Conservation (phyloP, 2,329 filamentous ascomycete genomes). For the Monosporascus cannonballus region DNA sequence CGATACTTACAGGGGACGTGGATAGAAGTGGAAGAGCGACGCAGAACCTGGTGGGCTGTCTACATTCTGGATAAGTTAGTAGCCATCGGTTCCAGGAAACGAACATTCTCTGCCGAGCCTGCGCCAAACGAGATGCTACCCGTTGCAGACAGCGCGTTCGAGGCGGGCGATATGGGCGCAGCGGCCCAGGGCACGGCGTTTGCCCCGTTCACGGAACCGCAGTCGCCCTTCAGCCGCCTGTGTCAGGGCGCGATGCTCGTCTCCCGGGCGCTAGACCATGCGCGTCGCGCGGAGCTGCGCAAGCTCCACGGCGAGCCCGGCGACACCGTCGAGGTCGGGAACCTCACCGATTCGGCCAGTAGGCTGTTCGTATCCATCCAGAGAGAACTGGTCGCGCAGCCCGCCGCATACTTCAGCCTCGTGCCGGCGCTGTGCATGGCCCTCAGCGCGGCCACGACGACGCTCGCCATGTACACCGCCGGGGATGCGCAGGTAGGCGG, state of each 20-base stretch:
- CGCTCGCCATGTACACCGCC: constrained; percentile 2
- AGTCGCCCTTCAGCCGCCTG: constrained; percentile 46
- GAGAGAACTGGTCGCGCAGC: constrained; percentile 4
- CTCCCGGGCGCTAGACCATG: constrained; percentile 23
- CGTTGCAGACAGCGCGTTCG: constrained; percentile 35
- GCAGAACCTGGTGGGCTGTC: constrained; percentile 42
- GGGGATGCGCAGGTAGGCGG: neutral
- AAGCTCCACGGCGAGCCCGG: constrained; percentile 7
- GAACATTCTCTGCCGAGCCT: constrained; percentile 31
- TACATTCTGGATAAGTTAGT: constrained; percentile 36
- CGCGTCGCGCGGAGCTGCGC: constrained; percentile 5
- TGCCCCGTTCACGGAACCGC: constrained; percentile 37
- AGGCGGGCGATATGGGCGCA: constrained; percentile 28
- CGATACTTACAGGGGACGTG: constrained; percentile 30
- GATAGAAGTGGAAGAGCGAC: constrained; percentile 41
- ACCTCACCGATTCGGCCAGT: constrained; percentile 12
- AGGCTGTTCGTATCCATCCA: constrained; percentile 4
- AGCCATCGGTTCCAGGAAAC: constrained; percentile 21
- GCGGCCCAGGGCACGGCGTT: constrained; percentile 24
- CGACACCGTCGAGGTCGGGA: constrained; percentile 9
- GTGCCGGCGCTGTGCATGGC: constrained; percentile 5
- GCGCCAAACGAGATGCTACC: constrained; percentile 26
- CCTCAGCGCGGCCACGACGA: constrained; percentile 7
- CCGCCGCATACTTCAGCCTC: constrained; percentile 7
- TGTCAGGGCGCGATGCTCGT: constrained; percentile 32